Conservation (phyloP, 192 early-diverging fungal genomes). For the Backusella westeae region DNA sequence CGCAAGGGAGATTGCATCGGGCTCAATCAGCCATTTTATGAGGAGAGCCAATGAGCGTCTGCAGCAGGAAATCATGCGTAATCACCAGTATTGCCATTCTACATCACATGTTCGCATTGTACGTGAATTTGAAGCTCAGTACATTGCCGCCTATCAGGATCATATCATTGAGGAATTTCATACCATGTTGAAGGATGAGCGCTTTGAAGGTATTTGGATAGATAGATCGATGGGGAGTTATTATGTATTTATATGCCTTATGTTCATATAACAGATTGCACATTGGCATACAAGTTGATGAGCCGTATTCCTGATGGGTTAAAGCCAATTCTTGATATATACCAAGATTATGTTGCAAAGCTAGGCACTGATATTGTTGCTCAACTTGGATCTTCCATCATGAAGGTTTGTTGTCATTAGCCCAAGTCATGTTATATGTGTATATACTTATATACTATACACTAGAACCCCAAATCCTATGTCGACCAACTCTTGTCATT, state of each 20-base stretch:
- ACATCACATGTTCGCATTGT: constrained; percentile 67
- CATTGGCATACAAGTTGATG: constrained; percentile 62
- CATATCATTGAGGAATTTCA: constrained; percentile 68
- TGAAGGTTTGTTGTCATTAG: background rate
- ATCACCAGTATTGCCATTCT: constrained; percentile 58
- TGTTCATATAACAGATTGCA: constrained; percentile 51
- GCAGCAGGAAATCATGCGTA: constrained; percentile 60
- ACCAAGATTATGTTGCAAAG: constrained; percentile 62
- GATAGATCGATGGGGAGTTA: background rate
- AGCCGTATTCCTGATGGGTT: constrained; percentile 64
- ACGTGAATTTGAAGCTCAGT: constrained; percentile 74
- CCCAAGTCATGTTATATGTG: background rate
- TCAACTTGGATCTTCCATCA: constrained; percentile 30
- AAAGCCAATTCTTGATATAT: constrained; percentile 53
- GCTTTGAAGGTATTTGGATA: constrained; percentile 47
- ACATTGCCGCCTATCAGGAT: constrained; percentile 63
- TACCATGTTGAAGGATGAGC: constrained; percentile 62
- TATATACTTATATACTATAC: background rate
- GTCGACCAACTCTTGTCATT: constrained; percentile 63
- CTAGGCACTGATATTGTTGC: constrained; percentile 56
- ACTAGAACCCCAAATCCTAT: constrained; percentile 71
- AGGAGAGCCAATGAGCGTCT: constrained; percentile 55
- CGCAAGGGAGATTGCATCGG: constrained; percentile 47
- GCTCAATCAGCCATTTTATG: constrained; percentile 72
- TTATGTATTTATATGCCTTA: background rate